Base-by-base conservation (phyloP, 805 yeast species). In the Wickerhamomyces chambardii region DNA sequence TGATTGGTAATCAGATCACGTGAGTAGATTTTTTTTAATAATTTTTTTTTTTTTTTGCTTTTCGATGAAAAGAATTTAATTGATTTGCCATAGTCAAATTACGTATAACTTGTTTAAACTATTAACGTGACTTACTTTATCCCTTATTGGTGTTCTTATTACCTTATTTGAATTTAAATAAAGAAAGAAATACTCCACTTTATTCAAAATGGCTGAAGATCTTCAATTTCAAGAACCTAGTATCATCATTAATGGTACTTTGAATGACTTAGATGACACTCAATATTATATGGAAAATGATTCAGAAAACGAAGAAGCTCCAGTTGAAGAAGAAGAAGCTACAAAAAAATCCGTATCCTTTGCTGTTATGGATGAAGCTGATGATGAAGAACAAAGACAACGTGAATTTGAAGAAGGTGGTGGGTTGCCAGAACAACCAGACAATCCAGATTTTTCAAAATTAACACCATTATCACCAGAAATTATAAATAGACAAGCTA, bases 401-500 rank as follows among this genome's bases (percentile, higher is more conserved):
- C 71, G 77, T 55, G 97, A 90, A 59, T 89, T 92, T 50, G 94
- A 85, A 70, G 97, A 86, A 62, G 96, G 97, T 59, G 97, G 97
- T 40, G 98, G 98, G 35, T 73, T 92, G 40, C 98, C 98, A 36
- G 95, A 84, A 59, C 98, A 92, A 64, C 95, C 96, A 38, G 81
- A 72, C 28, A 68, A 84, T 63, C 95, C 95, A 39, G 96, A 89
- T 56, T 82, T 90, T 53, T 46, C 82, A 29, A 56, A 65, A 46
- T 65, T 92, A 64, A 84, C 90, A 32, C 97, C 98, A 25, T 67
- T 85, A 43, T 81, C 94, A 7, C 92, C 95, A 36, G 98, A 89
- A 55, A 94, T 92, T 57, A 92, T 92, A 65, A 85, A 84, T 62
- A 84, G 98, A 74, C 99, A 92, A 68, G 99, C 99, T 43, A 92